Evolutionary conservation across 495 filamentous ascomycete species (phyloP), one percentile per base, ranked within the genome.

Genomic region (Talaromyces adpressus): DNA sequence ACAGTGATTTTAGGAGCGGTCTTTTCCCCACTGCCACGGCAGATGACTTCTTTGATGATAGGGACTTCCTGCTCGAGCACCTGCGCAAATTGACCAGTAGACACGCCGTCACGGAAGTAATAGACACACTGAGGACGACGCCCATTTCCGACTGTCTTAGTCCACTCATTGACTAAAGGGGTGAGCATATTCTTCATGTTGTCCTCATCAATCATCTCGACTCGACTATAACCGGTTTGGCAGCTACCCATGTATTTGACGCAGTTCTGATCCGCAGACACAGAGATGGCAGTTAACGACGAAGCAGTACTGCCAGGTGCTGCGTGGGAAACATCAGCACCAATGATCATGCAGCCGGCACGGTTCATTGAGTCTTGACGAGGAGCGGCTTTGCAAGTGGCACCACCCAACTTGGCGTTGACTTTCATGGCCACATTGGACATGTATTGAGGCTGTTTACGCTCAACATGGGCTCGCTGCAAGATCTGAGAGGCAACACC

Each of bases 51-150:
- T 69, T 86, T 86, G 71, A 98, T 87, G 62, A 86, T 79, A 0
- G 73, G 67, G 6, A 97, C 81, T 71, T 98, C 95, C n/a, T 83
- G 72, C 1, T 89, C 72, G 1, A 98, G 76, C 14, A 98, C 85
- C 14, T 90, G 83, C 2, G 79, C 67, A 65, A 89, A 96, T 73
- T 97, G 89, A 1, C 89, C 90, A 63, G 94, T 90, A 1, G 89
- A 92, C 5, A 97, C 91, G 69, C 94, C 94, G 68, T 98, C 94
- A 18, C 94, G 93, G 78, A 97, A 89, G 73, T 97, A 98, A 71
- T 95, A 90, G 60, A 98, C 81, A 36, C 91, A 82, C 41, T 82
- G 57, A 0, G 92, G 91, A 4, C 73, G 64, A 2, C 67, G 61
- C 2, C 81, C 77, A 4, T 74, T 66, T 16, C 79, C 79, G 52